Evolutionary conservation across 148 eudicot genomes (phyloP), one percentile per base, ranked within the genome.

Genomic region (Arbutus unedo): DNA sequence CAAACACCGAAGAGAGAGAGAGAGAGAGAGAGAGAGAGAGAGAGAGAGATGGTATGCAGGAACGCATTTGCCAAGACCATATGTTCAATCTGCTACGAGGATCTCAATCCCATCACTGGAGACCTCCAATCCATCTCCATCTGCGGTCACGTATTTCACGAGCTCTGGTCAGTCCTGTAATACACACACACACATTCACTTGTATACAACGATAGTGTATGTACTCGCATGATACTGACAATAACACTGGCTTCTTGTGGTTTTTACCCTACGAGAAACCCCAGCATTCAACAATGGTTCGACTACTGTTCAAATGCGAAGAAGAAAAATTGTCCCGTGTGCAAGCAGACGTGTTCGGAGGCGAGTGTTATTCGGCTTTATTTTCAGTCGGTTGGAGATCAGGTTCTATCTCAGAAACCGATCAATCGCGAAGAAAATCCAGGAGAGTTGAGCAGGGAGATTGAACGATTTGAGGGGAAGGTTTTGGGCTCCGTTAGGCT

Each of bases 111-210:
- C 45, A 87, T 91, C 53, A 88, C 87, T 19, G 98, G 93, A 90
- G 99, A 97, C 76, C 99, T 97, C 79, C 98, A 97, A 88, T 85
- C 95, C 23, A 94, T 96, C 83, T 92, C 97, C 80, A 82, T 96
- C 47, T 96, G 99, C 82, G 98, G 99, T 72, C 99, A 96, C 81
- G 99, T 96, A 81, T 96, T 96, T 77, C 99, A 96, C 77, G 97
- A 96, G 82, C 97, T 96, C 66, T 96, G 99, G 99, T 96, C 7
- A 76, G 76, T 77, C 44, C 25, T 4, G 44, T 54, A 7, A 0
- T 31, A 3, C 71, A 7, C n/a, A n/a, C 23, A 7, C n/a, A n/a
- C 23, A 11, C 1, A 6, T 66, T 23, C 44, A 8, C 44, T 31
- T 11, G 4, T 56, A 56, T 56, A 4, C 3, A 56, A 16, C 60